Base-by-base conservation (phyloP, 2,329 filamentous ascomycete genomes). In the Aspergillus unguis region DNA sequence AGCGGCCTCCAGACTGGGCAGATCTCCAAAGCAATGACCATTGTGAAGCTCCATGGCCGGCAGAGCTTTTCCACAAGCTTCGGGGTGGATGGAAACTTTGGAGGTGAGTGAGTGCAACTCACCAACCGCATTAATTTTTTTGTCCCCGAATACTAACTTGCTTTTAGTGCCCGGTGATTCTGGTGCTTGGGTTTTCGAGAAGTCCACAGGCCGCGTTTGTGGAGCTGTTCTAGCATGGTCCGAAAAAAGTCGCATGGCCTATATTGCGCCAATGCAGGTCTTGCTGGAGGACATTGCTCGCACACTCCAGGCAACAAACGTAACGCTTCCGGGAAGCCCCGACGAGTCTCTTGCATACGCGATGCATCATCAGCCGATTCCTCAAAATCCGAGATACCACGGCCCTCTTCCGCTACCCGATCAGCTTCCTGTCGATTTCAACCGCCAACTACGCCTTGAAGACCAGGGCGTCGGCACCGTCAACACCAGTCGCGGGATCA, bases 241-340 rank as follows among this genome's bases (percentile, higher is more conserved):
- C 61, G 82, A 85, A 57, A 84, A 85, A 56, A 92, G 88, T 65
- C 84, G 84, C 38, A 85, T 90, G 4, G 91, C 91, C 0, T 97
- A 96, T 69, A 94, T 97, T 56, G 94, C 90, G 56, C 92, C 92
- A 0, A 97, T 97, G 92, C 89, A 96, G 52, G 81, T 96, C 2
- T 75, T 96, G 9, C 78, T 97, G 8, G 82, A 87, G 28, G 92
- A 97, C 65, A 95, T 97, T 52, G 86, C 85, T 28, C 83, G 87
- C 56, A 91, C 87, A 0, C 76, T 96, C 0, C 82, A 85, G 25
- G 90, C 90, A 0, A 73, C 73, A 1, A 80, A 84, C 27, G 82
- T 96, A n/a, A 78, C 80, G 4, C 78, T 96, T 0, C 90, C 90
- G 0, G 86, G 69, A n/a, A 64, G 65, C 26, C 64, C 68, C 9